phyloP scores from a whole-genome alignment of 768 basidiomycete genomes.

The Suillus lakei region DNA sequence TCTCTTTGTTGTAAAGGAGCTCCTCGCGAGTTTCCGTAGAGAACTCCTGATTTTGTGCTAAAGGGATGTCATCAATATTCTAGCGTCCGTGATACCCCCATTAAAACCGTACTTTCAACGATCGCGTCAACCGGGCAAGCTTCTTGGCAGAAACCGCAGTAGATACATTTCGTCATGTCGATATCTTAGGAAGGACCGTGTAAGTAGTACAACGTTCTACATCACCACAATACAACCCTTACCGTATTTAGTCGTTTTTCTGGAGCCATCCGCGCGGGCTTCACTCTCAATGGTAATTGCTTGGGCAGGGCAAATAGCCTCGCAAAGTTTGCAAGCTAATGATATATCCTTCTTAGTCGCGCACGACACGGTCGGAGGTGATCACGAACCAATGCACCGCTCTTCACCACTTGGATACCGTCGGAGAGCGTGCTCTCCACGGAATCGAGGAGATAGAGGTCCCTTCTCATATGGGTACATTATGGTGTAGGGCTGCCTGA shows the following conservation, averaged over 20 bases:
- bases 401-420: slow-evolving; percentile 98
- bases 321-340: slow-evolving; percentile 96
- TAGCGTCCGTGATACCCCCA: slow-evolving; percentile 15
- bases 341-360: slow-evolving; percentile 1
- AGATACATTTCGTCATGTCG: slow-evolving; percentile 99
- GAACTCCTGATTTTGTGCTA: slow-evolving; percentile 97
- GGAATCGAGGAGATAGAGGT: slow-evolving; percentile 95
- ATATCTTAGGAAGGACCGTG: slow-evolving; percentile 63
- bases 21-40: slow-evolving; percentile 98
- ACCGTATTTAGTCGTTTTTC: slow-evolving; percentile 98
- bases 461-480: slow-evolving; percentile 99
- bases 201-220: slow-evolving; percentile 11
- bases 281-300: slow-evolving; percentile 99
- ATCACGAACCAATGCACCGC: slow-evolving; percentile 89
- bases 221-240: slow-evolving; percentile 25
- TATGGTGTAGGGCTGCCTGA: slow-evolving; percentile 97
- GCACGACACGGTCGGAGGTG: slow-evolving; percentile 10
- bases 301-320: slow-evolving; percentile 99
- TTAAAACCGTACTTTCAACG: slow-evolving; percentile 82
- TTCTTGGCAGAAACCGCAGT: slow-evolving; percentile 99
- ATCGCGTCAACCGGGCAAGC: slow-evolving; percentile 99
- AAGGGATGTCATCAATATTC: slow-evolving; percentile 5
- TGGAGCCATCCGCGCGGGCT: slow-evolving; percentile 91
- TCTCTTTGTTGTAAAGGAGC: slow-evolving; percentile 99
- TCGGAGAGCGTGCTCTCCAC: slow-evolving; percentile 96